A percentile compares a stretch with the other conserved stretches of the same genome.
phyloP scores from a whole-genome alignment of 2,329 filamentous ascomycete species.

The Fusarium pininemorale region DNA sequence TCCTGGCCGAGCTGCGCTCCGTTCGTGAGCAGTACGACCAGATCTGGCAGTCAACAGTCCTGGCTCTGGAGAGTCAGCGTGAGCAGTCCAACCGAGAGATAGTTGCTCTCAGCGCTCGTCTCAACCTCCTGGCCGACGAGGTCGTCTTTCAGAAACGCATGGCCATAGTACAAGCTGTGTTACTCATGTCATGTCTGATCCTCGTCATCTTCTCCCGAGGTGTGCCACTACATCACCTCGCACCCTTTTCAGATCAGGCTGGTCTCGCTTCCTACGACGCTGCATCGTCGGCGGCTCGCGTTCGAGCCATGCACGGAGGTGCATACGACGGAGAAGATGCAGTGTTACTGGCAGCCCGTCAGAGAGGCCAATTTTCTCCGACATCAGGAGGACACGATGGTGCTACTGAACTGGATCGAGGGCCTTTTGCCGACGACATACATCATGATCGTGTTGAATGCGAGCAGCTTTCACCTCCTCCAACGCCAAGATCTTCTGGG shows the following conservation, averaged over 20 bases:
- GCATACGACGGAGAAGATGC: constrained; percentile 9
- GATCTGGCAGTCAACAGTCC: constrained; percentile 94
- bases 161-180: constrained; percentile 88
- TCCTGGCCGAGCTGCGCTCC: constrained; percentile 80
- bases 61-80: constrained; percentile 88
- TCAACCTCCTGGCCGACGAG: constrained; percentile 93
- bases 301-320: constrained; percentile 26
- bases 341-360: constrained; percentile 6
- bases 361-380: constrained; percentile 18
- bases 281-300: constrained; percentile 23
- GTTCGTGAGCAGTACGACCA: constrained; percentile 92
- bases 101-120: constrained; percentile 78
- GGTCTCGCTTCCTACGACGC: constrained; percentile 33
- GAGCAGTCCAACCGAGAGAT: constrained; percentile 86
- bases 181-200: constrained; percentile 86
- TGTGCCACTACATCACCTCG: constrained; percentile 50
- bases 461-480: constrained; percentile 43
- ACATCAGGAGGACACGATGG: background rate
- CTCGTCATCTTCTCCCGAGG: constrained; percentile 82
- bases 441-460: constrained; percentile 21
- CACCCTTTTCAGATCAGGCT: constrained; percentile 43
- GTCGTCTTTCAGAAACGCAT: constrained; percentile 88
- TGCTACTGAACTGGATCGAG: background rate
- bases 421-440: constrained; percentile 15
- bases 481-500: constrained; percentile 33